A percentile compares a stretch with the other conserved stretches of the same genome.
Evolutionary conservation across 106 monocot species (phyloP).

Genomic region (Apostasia ramifera): DNA sequence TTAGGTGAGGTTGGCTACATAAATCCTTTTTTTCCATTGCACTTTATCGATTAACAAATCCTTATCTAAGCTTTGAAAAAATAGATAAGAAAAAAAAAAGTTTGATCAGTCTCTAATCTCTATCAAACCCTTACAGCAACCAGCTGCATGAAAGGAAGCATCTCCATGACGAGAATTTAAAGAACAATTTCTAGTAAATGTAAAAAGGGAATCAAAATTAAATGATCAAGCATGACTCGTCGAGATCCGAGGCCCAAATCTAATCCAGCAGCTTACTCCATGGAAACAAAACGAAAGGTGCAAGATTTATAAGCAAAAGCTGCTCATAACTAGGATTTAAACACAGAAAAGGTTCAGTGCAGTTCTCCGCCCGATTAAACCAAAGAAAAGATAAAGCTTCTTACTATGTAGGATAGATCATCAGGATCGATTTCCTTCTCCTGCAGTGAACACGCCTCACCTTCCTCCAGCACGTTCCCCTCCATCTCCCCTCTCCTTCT

Average conservation of each 20-base stretch:
- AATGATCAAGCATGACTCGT: not conserved
- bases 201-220: not conserved
- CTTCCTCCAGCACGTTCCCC: constrained; percentile 66
- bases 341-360: not conserved
- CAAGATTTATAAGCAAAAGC: not conserved
- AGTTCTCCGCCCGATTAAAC: not conserved
- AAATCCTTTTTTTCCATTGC: no score
- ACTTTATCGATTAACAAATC: no score
- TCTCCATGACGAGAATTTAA: no score
- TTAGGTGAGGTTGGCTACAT: no score
- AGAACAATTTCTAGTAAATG: not conserved
- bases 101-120: no score
- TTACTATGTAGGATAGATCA: constrained; percentile 56
- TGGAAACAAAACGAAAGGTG: not conserved
- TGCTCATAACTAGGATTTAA: not conserved
- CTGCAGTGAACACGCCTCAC: constrained; percentile 38
- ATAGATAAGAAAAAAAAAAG: no score
- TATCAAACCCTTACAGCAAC: no score
- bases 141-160: no score
- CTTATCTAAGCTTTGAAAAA: no score
- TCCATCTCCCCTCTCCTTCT: constrained; percentile 24
- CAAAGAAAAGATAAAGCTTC: not conserved
- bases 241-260: not conserved
- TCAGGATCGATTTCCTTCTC: constrained; percentile 50
- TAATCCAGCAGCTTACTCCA: not conserved